Evolutionary conservation across 2,329 filamentous ascomycete genomes (phyloP).

Genomic region (Aspergillus vadensis): DNA sequence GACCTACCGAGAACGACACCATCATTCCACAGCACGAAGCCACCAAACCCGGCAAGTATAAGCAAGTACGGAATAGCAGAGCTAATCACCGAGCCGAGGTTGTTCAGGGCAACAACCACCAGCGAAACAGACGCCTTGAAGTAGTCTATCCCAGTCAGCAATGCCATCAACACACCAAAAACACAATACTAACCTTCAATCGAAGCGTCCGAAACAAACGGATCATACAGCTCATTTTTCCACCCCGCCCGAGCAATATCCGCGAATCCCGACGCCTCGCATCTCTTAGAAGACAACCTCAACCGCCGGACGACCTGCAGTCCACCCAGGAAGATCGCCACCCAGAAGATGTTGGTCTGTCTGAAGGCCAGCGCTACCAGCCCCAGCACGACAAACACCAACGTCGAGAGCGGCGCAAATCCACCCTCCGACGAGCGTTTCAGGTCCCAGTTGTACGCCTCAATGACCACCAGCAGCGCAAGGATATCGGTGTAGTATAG

Average conservation of each 20-base stretch:
- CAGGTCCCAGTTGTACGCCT: constrained; percentile 61
- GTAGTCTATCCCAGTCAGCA: constrained; percentile 46
- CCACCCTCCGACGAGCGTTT: constrained; percentile 32
- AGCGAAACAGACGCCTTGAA: constrained; percentile 63
- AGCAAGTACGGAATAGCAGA: constrained; percentile 57
- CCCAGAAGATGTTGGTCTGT: constrained; percentile 98
- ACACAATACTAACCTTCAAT: constrained; percentile 47
- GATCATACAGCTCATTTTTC: constrained; percentile 52
- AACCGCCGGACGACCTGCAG: constrained; percentile 45
- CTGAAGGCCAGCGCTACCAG: constrained; percentile 72
- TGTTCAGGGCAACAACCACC: constrained; percentile 56
- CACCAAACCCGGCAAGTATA: constrained; percentile 67
- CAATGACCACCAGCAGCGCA: constrained; percentile 74
- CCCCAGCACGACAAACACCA: constrained; percentile 59
- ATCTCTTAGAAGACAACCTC: constrained; percentile 30
- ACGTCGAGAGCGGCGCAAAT: constrained; percentile 26
- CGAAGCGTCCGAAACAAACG: constrained; percentile 50
- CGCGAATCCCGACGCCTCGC: constrained; percentile 28
- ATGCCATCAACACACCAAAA: neutral
- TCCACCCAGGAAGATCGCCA: constrained; percentile 56
- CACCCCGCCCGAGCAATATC: constrained; percentile 37
- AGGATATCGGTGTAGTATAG: constrained; percentile 94
- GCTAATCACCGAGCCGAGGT: constrained; percentile 42
- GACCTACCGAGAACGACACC: constrained; percentile 80
- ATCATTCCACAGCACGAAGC: constrained; percentile 83